Base-by-base conservation (phyloP, 1,284 basidiomycete species). In the Ustilago trichophora region DNA sequence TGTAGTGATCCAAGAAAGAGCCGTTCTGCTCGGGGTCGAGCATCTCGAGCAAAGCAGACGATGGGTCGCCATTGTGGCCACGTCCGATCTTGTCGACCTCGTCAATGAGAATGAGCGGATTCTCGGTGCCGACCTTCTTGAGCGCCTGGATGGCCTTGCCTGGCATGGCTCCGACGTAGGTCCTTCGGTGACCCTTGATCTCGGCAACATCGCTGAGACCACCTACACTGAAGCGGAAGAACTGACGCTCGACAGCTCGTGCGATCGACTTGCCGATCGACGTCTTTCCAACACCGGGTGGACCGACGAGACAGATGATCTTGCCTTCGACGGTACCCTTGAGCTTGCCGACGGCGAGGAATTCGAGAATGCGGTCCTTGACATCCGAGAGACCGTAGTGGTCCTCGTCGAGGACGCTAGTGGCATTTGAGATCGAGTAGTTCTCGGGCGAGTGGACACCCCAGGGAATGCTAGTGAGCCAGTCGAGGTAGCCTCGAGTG, bases 31-130 rank as follows among this genome's bases (percentile, higher is more conserved):
- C 95, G 0, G 95, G 95, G 82, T 98, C 95, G 45, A 98, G 85
- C 93, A 98, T 97, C 84, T 98, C 95, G 37, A 98, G 84, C 47
- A 98, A 82, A 0, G 95, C 95, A 66, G 91, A 93, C 0, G 92
- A 88, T 4, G 96, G 96, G 82, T 99, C 96, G 3, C 95, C 95
- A 75, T 97, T 96, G 80, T 92, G 89, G 0, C 93, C 85, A 22
- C 85, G 92, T n/a, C 93, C 93, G 63, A 98, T 93, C 86, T 98
- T 99, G 85, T 99, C 95, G 21, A 99, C 92, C 82, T 99, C 95
- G 77, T 98, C 95, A 69, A 98, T 98, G 44, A 98, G 84, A 16
- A 84, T 78, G 16, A 98, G 86, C 1, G 95, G 95, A 82, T 99
- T 99, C 84, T 97, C 94, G 4, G 92, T 95, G 27, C 92, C 92